Conservation (phyloP, 305 asterid genomes). For the Rubia peregrina region DNA sequence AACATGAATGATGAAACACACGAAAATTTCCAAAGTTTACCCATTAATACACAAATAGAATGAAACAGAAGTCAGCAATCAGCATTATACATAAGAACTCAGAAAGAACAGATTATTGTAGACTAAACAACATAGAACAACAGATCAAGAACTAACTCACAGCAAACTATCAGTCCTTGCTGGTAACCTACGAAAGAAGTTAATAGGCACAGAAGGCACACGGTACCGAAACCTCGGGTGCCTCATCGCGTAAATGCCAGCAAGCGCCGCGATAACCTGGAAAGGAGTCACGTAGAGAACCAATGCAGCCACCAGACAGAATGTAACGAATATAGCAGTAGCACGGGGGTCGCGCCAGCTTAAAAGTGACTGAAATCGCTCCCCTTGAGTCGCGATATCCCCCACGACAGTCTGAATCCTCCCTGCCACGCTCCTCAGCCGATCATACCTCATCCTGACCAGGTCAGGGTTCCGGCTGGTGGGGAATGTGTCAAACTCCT, state of each 20-base stretch:
- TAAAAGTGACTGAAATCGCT: conserved; percentile 42
- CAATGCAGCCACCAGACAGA: conserved; percentile 45
- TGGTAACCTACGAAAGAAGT: conserved; percentile 57
- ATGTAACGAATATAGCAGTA: conserved; percentile 33
- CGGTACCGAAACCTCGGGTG: conserved; percentile 61
- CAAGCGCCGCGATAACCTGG: conserved; percentile 44
- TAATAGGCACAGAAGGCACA: conserved; percentile 47
- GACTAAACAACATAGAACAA: background rate
- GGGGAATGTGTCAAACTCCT: conserved; percentile 69
- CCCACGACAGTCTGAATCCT: conserved; percentile 72
- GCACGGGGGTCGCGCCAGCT: conserved; percentile 81
- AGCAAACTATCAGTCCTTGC: conserved; percentile 54
- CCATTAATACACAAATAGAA: background rate
- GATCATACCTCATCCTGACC: conserved; percentile 78
- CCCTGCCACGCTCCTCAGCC: conserved; percentile 74
- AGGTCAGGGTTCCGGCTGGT: conserved; percentile 60
- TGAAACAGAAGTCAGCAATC: background rate
- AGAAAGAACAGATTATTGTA: background rate
- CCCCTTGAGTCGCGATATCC: conserved; percentile 65
- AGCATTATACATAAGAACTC: background rate
- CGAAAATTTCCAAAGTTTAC: background rate
- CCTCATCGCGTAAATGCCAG: conserved; percentile 46
- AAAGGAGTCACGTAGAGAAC: conserved; percentile 55
- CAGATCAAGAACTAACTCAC: conserved; percentile 2
- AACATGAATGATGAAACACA: too few relatives aligned